Conservation (phyloP, 345 rosid genomes). For the Populus tremula region DNA sequence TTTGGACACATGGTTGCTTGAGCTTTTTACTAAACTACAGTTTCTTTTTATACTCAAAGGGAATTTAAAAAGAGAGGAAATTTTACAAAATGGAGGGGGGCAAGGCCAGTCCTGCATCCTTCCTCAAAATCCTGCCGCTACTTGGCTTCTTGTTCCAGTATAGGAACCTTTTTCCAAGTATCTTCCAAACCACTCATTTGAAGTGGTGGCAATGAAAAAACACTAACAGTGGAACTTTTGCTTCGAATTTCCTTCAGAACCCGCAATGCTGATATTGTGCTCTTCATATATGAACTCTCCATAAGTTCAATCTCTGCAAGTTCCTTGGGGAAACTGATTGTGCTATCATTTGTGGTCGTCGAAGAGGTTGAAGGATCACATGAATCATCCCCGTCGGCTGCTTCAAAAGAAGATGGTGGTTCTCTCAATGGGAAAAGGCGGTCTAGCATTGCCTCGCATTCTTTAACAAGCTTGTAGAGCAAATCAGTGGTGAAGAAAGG, state of each 20-base stretch:
- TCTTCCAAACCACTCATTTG: conserved; percentile 63
- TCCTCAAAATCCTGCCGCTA: conserved; percentile 18
- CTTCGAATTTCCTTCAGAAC: conserved; percentile 77
- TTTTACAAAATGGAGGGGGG: background rate
- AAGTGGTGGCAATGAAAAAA: conserved; percentile 80
- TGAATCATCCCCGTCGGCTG: conserved; percentile 15
- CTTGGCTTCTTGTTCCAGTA: conserved; percentile 78
- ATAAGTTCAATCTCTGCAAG: conserved; percentile 57
- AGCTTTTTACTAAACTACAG: conserved; percentile 36
- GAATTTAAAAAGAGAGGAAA: background rate
- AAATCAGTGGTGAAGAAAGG: conserved; percentile 93
- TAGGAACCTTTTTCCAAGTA: conserved; percentile 70
- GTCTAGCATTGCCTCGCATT: conserved; percentile 81
- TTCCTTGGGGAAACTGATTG: conserved; percentile 44
- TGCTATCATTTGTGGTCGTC: conserved; percentile 24
- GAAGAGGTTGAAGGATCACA: conserved; percentile 40
- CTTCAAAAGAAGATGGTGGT: conserved; percentile 27
- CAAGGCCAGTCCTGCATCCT: background rate
- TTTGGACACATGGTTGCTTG: conserved; percentile 48
- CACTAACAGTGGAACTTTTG: conserved; percentile 79
- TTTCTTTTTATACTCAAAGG: conserved; percentile 25
- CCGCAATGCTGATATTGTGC: conserved; percentile 71
- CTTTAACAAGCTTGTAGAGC: conserved; percentile 75
- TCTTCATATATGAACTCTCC: conserved; percentile 81
- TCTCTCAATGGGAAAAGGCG: conserved; percentile 48